Evolutionary conservation across 441 rosid genomes (phyloP).

Genomic region (Isatis lusitanica): DNA sequence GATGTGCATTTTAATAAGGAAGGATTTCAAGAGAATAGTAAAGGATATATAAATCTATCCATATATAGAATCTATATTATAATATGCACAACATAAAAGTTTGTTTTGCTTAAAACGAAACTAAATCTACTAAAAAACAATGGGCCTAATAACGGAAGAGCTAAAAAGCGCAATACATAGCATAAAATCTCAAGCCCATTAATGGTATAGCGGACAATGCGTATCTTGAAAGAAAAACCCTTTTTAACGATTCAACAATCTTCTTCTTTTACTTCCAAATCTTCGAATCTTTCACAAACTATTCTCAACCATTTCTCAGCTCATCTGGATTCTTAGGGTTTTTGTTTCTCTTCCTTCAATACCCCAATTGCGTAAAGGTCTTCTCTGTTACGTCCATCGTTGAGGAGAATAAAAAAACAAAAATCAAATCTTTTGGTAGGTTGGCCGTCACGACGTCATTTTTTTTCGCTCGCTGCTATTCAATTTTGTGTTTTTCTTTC

Average conservation of each 20-base stretch:
- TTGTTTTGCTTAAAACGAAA: no score
- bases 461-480: not conserved
- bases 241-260: not conserved
- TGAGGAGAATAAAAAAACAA: not conserved
- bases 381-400: not conserved
- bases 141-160: not conserved
- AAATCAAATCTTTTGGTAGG: constrained; percentile 5
- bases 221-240: not conserved
- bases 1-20: no score
- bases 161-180: not conserved
- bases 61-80: no score
- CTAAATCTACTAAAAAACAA: not conserved
- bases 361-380: not conserved
- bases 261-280: not conserved
- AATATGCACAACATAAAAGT: no score
- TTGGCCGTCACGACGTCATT: not conserved
- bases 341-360: not conserved
- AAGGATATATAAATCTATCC: no score
- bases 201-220: not conserved
- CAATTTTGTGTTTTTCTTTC: not conserved
- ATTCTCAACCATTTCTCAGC: not conserved
- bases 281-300: not conserved
- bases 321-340: constrained; percentile 28
- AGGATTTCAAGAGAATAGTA: no score
- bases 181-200: constrained; percentile 1